phyloP scores from a whole-genome alignment of 768 basidiomycete species.

The Amanita brunnescens region DNA sequence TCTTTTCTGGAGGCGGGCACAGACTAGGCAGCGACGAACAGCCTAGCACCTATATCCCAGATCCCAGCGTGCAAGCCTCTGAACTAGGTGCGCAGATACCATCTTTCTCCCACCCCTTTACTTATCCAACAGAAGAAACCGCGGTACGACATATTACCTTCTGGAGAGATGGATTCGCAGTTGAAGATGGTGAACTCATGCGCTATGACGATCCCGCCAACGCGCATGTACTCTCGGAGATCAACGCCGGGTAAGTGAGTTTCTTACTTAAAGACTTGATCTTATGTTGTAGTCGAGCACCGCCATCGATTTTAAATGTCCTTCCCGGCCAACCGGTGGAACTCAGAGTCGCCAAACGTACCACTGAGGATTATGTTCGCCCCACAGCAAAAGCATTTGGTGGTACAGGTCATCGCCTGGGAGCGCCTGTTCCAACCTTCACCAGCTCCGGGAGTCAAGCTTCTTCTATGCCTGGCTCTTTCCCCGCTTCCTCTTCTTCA shows the following conservation, averaged over 20 bases:
- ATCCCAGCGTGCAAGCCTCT: conserved; percentile 40
- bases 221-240: conserved; percentile 57
- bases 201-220: conserved; percentile 76
- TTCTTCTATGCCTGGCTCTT: conserved; percentile 49
- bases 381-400: conserved; percentile 49
- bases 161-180: conserved; percentile 89
- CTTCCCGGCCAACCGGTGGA: conserved; percentile 74
- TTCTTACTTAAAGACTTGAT: not conserved
- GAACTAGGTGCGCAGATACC: conserved; percentile 17
- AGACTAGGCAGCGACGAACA: conserved; percentile 88
- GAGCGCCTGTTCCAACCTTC: conserved; percentile 58
- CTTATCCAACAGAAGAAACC: conserved; percentile 32
- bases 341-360: conserved; percentile 64
- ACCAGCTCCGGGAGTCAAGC: conserved; percentile 6
- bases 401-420: conserved; percentile 76
- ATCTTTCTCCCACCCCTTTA: not conserved
- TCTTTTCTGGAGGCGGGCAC: conserved; percentile 70
- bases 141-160: conserved; percentile 75
- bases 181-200: conserved; percentile 84
- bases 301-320: conserved; percentile 69
- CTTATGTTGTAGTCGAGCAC: conserved; percentile 51
- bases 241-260: conserved; percentile 62
- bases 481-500: conserved; percentile 30
- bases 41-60: conserved; percentile 67
- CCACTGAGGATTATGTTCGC: conserved; percentile 58